phyloP scores from a whole-genome alignment of 306 rosid genomes.

The Vigna reflexopilosa region DNA sequence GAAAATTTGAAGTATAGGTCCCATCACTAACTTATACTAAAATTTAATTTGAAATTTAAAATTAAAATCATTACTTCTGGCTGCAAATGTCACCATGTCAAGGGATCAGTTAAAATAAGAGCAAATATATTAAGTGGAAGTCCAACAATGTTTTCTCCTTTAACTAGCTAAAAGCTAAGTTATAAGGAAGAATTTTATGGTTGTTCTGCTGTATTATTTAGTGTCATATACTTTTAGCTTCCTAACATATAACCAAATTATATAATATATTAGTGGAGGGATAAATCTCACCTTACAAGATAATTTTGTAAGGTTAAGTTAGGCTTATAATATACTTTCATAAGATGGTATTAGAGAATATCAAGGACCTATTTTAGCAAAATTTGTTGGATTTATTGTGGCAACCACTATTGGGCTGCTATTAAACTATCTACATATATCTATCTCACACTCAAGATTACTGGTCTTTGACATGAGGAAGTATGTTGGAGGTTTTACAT shows the following conservation, averaged over 20 bases:
- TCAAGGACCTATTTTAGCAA: too few species aligned
- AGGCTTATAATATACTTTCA: too few species aligned
- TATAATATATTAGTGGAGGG: too few species aligned
- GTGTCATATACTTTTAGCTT: neutral
- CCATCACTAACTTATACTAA: neutral
- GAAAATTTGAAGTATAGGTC: conserved; percentile 12
- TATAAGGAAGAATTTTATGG: conserved; percentile 24
- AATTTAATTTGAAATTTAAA: conserved; percentile 2
- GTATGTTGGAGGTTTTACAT: too few species aligned
- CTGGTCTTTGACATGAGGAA: too few species aligned
- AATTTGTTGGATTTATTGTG: too few species aligned
- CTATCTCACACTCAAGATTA: too few species aligned
- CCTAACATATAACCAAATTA: neutral
- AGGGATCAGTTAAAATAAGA: conserved; percentile 12
- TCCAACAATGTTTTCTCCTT: conserved; percentile 11
- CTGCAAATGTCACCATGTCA: neutral
- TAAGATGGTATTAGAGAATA: too few species aligned
- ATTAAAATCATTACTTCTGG: neutral
- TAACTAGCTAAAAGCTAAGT: conserved; percentile 12
- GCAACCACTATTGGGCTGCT: too few species aligned
- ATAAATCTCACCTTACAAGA: too few species aligned
- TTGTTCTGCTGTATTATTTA: conserved; percentile 23
- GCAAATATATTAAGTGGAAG: conserved; percentile 4
- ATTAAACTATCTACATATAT: too few species aligned
- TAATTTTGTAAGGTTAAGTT: too few species aligned